Evolutionary conservation across 495 filamentous ascomycete species (phyloP).

Genomic region (Baudoinia panamericana): DNA sequence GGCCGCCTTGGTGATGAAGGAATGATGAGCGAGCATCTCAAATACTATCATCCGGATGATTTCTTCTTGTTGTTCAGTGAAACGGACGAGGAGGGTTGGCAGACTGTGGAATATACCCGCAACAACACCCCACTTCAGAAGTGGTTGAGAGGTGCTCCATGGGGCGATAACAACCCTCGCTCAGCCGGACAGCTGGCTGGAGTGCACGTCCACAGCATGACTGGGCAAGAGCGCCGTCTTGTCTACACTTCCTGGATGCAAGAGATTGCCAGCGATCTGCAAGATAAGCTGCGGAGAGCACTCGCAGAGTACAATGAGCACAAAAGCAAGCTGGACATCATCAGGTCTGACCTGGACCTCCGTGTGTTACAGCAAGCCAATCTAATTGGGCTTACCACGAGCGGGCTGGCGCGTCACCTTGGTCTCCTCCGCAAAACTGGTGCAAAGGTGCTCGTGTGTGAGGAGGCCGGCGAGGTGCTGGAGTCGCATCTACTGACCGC

Average conservation of each 20-base stretch:
- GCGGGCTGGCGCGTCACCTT: conserved; percentile 55
- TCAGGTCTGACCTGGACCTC: conserved; percentile 38
- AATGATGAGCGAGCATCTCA: conserved; percentile 14
- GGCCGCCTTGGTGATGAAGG: conserved; percentile 10
- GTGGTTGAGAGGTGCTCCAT: conserved; percentile 2
- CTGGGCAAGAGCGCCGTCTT: conserved; percentile 17
- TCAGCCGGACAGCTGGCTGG: conserved; percentile 9
- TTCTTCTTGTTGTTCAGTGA: conserved; percentile 18
- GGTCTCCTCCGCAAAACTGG: conserved; percentile 45
- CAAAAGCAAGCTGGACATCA: conserved; percentile 29
- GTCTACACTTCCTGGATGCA: conserved; percentile 34
- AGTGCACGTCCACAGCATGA: conserved; percentile 16
- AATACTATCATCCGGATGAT: conserved; percentile 5
- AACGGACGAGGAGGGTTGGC: conserved; percentile 26
- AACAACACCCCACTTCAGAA: not conserved
- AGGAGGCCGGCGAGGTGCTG: conserved; percentile 69
- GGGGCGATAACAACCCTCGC: not conserved
- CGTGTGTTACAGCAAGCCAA: conserved; percentile 41
- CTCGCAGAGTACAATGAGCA: conserved; percentile 25
- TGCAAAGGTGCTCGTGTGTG: conserved; percentile 58
- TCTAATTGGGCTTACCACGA: conserved; percentile 65
- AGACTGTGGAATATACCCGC: conserved; percentile 3
- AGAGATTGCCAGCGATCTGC: conserved; percentile 30
- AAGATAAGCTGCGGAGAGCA: conserved; percentile 25
- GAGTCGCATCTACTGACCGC: conserved; percentile 58